Evolutionary conservation across 768 basidiomycete genomes (phyloP).

Genomic region (Calocera viscosa): DNA sequence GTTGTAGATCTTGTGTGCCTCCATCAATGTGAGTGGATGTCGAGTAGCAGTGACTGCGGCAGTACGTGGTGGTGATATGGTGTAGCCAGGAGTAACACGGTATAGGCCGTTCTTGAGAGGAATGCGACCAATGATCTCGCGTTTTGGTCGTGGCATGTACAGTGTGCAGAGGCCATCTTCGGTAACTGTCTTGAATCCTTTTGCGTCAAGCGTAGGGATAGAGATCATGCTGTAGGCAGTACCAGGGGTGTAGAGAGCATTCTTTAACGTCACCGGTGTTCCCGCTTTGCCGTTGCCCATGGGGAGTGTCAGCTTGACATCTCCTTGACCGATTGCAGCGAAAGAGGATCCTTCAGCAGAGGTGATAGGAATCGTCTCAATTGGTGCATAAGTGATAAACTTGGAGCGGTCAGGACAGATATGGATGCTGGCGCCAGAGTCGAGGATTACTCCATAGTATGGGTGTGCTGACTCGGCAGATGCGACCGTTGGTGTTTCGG

Average conservation of each 20-base stretch:
- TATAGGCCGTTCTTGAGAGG: background rate
- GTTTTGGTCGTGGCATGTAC: background rate
- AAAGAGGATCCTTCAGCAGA: background rate
- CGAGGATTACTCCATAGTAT: background rate
- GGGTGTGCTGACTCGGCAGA: background rate
- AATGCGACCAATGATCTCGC: background rate
- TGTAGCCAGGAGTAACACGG: background rate
- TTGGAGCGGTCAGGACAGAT: background rate
- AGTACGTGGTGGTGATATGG: background rate
- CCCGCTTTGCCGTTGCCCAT: background rate
- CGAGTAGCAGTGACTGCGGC: background rate
- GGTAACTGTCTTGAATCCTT: background rate
- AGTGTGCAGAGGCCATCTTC: background rate
- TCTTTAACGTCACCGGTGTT: background rate
- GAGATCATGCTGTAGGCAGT: constrained; percentile 13
- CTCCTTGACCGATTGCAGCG: background rate
- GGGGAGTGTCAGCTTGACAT: background rate
- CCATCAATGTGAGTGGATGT: background rate
- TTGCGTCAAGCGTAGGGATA: background rate
- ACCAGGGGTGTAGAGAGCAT: constrained; percentile 12
- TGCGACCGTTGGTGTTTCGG: background rate
- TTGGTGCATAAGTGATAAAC: background rate
- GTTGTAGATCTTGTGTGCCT: background rate
- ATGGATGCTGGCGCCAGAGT: background rate
- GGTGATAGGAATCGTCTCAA: background rate